Conservation (phyloP, 805 yeast species). For the Aciculoconidium aculeatum region DNA sequence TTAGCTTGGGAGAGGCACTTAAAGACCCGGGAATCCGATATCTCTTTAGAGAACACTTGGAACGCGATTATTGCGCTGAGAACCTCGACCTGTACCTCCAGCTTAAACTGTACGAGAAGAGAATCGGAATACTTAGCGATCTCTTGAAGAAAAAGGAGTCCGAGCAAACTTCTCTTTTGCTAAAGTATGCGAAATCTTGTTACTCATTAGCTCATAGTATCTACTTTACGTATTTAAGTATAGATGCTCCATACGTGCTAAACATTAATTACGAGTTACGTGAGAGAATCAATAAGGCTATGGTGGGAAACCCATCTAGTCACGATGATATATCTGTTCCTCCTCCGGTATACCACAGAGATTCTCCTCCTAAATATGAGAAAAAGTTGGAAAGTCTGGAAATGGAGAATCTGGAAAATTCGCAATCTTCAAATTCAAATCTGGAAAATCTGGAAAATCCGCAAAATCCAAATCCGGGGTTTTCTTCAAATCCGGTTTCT, state of each 20-base stretch:
- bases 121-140: constrained; percentile 38
- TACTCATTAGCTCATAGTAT: constrained; percentile 58
- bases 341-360: too few species aligned
- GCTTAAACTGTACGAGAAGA: constrained; percentile 46
- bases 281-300: constrained; percentile 28
- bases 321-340: too few species aligned
- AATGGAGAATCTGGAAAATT: too few species aligned
- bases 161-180: constrained; percentile 16
- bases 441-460: too few species aligned
- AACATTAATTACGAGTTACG: constrained; percentile 58
- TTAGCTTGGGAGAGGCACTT: constrained; percentile 38
- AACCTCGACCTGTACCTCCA: constrained; percentile 68
- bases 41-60: constrained; percentile 61
- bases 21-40: constrained; percentile 72
- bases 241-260: constrained; percentile 63
- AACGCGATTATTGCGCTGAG: constrained; percentile 62
- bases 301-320: too few species aligned
- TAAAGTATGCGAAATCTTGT: constrained; percentile 45
- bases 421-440: too few species aligned
- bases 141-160: constrained; percentile 20
- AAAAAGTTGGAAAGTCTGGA: too few species aligned
- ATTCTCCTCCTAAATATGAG: too few species aligned
- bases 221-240: constrained; percentile 57
- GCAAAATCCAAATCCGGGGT: too few species aligned
- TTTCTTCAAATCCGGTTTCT: too few species aligned